Evolutionary conservation across 177 flowering plant species (phyloP).

Genomic region (Tripterygium wilfordii): DNA sequence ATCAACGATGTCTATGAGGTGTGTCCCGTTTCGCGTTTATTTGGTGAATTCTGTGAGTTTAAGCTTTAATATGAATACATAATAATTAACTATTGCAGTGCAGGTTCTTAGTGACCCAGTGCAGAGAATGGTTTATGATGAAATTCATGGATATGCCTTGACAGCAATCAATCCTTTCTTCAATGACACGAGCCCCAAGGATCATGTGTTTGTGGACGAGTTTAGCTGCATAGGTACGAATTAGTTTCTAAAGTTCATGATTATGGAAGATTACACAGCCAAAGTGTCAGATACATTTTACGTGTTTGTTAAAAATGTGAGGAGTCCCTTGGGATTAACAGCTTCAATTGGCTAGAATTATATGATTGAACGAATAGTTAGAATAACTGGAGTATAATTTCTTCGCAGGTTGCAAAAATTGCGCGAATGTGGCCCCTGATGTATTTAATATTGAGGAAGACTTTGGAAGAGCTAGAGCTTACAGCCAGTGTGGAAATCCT

Average conservation of each 20-base stretch:
- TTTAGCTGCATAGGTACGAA: slow-evolving; percentile 91
- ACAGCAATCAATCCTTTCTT: slow-evolving; percentile 82
- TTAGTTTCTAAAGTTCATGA: not conserved
- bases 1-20: slow-evolving; percentile 88
- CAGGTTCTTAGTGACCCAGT: slow-evolving; percentile 94
- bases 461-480: slow-evolving; percentile 90
- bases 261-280: not conserved
- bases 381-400: not conserved
- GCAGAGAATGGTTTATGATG: slow-evolving; percentile 91
- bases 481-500: slow-evolving; percentile 55
- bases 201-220: slow-evolving; percentile 91
- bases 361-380: no score
- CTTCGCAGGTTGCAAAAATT: slow-evolving; percentile 83
- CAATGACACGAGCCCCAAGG: slow-evolving; percentile 67
- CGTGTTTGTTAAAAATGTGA: no score
- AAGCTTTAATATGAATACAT: not conserved
- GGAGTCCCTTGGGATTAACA: no score
- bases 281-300: no score
- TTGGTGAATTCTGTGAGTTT: not conserved
- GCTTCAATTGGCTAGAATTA: no score
- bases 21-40: slow-evolving; percentile 11
- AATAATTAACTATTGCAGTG: slow-evolving; percentile 11
- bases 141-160: slow-evolving; percentile 89
- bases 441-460: slow-evolving; percentile 92
- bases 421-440: slow-evolving; percentile 69